These are phyloP conservation scores for Emericellopsis terricola DNA, from an alignment of 495 filamentous ascomycete species.

Conservation along the genomic window DNA sequence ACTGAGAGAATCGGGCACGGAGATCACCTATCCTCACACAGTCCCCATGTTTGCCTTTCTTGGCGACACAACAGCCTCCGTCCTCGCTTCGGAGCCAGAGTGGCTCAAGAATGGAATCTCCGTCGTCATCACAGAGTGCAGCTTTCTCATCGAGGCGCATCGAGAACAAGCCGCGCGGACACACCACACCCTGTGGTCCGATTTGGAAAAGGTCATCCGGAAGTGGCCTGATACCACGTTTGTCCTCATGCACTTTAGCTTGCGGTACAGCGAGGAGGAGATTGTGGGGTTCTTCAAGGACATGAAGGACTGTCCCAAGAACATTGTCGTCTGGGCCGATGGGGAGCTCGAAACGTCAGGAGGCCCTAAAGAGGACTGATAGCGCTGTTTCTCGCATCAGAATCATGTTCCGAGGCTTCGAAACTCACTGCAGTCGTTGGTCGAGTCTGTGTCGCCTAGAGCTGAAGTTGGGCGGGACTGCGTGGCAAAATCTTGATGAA, in stretches of 20 bases:
- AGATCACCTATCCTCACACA: constrained; percentile 10
- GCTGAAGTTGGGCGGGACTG: no score
- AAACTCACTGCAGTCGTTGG: no score
- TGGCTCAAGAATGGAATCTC: constrained; percentile 10
- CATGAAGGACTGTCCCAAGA: constrained; percentile 9
- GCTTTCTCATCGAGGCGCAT: constrained; percentile 16
- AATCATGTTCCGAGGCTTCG: no score
- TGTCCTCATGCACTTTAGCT: constrained; percentile 20
- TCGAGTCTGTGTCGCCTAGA: no score
- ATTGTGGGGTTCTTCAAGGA: constrained; percentile 13
- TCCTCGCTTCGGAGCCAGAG: constrained; percentile 7
- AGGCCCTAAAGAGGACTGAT: not conserved
- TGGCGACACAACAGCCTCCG: constrained; percentile 15
- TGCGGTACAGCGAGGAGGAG: constrained; percentile 16
- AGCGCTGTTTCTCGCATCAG: no score
- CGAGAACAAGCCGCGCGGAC: constrained; percentile 14
- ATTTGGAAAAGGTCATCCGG: constrained; percentile 14
- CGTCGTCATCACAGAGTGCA: constrained; percentile 22
- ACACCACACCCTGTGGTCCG: constrained; percentile 18
- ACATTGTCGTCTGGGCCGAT: constrained; percentile 21
- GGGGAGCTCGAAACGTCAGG: constrained; percentile 2
- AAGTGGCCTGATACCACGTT: constrained; percentile 13
- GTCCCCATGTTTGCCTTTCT: constrained; percentile 19
- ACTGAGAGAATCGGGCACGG: constrained; percentile 6
- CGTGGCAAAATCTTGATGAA: no score